Conservation (phyloP, 164 flowering plant species). For the Berberis vulgaris region DNA sequence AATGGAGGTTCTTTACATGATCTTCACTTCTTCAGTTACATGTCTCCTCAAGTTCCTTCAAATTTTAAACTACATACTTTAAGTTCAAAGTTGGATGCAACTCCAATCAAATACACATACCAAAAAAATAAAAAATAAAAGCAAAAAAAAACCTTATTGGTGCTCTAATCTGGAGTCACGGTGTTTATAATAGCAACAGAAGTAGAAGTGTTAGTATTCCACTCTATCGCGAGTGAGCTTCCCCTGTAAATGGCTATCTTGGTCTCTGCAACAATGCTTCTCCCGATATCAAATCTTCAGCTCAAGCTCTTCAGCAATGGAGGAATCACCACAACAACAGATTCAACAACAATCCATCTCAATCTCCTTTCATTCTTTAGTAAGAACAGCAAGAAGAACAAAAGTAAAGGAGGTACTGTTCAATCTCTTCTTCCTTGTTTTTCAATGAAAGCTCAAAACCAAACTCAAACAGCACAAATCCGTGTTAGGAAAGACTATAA, state of each 20-base stretch:
- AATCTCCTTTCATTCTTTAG: constrained; percentile 7
- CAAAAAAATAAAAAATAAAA: too few species aligned
- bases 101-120: too few species aligned
- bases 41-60: too few species aligned
- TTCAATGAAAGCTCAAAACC: constrained; percentile 18
- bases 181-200: neutral
- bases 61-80: too few species aligned
- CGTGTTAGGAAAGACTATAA: constrained; percentile 14
- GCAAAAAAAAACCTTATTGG: too few species aligned
- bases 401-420: constrained; percentile 1
- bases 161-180: too few species aligned
- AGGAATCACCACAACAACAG: neutral
- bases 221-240: neutral
- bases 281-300: constrained; percentile 3
- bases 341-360: neutral
- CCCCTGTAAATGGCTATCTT: constrained; percentile 10
- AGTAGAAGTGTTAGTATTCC: neutral
- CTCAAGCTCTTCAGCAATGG: constrained; percentile 5
- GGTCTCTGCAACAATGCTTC: constrained; percentile 9
- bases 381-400: constrained; percentile 4
- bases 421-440: constrained; percentile 4
- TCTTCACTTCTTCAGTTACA: too few species aligned
- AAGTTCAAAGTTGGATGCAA: too few species aligned
- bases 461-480: constrained; percentile 11
- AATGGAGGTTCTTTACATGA: too few species aligned